These are phyloP conservation scores for Trichosanthes truncata DNA, from an alignment of 306 rosid genomes.

Conservation along the genomic window DNA sequence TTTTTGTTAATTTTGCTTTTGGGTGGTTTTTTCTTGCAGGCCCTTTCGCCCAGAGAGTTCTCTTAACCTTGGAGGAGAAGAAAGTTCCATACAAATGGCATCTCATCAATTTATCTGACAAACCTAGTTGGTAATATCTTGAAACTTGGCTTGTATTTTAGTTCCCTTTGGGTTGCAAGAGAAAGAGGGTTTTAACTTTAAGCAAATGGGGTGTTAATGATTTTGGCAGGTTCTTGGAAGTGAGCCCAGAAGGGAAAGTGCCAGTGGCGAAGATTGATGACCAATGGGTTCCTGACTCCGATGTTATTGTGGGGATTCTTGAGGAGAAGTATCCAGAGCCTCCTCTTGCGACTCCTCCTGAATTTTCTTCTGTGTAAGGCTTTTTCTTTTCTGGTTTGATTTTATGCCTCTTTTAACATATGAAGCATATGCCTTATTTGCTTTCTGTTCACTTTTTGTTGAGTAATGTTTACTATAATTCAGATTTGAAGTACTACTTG, in stretches of 20 bases:
- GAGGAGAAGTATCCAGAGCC: slow-evolving; percentile 71
- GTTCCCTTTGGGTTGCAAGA: not conserved
- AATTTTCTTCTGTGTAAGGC: slow-evolving; percentile 61
- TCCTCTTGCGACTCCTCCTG: slow-evolving; percentile 45
- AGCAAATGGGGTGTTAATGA: slow-evolving; percentile 12
- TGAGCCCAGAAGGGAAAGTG: slow-evolving; percentile 79
- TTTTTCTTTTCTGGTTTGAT: not conserved
- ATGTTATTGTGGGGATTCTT: slow-evolving; percentile 57
- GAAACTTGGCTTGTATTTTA: not conserved
- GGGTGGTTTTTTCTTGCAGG: slow-evolving; percentile 25
- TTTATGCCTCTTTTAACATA: not conserved
- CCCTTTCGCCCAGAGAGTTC: slow-evolving; percentile 74
- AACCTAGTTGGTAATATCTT: slow-evolving; percentile 55
- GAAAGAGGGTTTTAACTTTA: not conserved
- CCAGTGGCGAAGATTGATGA: slow-evolving; percentile 63
- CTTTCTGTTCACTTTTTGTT: not conserved
- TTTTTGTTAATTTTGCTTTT: slow-evolving; percentile 4
- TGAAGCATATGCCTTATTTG: not conserved
- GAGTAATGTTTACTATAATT: not conserved
- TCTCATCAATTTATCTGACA: slow-evolving; percentile 48
- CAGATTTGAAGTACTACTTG: not conserved
- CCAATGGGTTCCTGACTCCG: slow-evolving; percentile 87
- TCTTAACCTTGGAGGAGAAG: slow-evolving; percentile 83
- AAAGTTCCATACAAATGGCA: slow-evolving; percentile 34
- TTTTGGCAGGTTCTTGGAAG: slow-evolving; percentile 54